phyloP scores from a whole-genome alignment of 1,139 yeast genomes.

The Geotrichum europaeum region DNA sequence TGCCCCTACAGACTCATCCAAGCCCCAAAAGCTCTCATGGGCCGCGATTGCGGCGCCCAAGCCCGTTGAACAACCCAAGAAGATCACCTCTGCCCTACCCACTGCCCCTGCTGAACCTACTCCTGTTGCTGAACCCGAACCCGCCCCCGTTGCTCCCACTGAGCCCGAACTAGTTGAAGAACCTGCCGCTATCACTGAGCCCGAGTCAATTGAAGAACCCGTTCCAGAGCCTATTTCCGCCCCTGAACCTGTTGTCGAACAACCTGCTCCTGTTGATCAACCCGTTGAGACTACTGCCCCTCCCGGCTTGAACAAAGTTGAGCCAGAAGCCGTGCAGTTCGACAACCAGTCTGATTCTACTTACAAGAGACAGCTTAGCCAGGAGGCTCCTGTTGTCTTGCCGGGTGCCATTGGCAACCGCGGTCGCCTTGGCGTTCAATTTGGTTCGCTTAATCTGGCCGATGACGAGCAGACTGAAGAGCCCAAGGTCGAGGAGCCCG shows the following conservation, averaged over 20 bases:
- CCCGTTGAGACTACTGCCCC: conserved; percentile 8
- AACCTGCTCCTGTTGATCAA: conserved; percentile 7
- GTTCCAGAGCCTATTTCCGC: conserved; percentile 1
- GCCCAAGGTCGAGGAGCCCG: conserved; percentile 5
- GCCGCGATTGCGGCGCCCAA: conserved; percentile 39
- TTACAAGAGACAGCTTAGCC: conserved; percentile 38
- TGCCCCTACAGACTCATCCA: background rate
- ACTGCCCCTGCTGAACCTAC: conserved; percentile 1
- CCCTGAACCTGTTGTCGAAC: conserved; percentile 1
- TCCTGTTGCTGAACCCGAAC: background rate
- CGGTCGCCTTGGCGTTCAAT: conserved; percentile 61
- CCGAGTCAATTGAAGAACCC: conserved; percentile 1
- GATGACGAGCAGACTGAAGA: conserved; percentile 29
- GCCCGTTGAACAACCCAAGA: conserved; percentile 21
- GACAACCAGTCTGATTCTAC: conserved; percentile 11
- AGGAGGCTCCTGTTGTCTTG: conserved; percentile 56
- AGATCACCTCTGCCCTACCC: conserved; percentile 4
- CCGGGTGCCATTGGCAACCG: conserved; percentile 46
- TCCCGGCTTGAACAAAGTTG: conserved; percentile 10
- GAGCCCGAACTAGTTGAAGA: conserved; percentile 18
- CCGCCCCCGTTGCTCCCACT: background rate
- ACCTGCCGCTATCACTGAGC: conserved; percentile 1
- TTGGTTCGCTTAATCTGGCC: conserved; percentile 52
- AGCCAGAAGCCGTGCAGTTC: background rate
- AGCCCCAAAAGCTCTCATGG: conserved; percentile 30